A percentile compares a stretch with the other conserved stretches of the same genome.
These are phyloP conservation scores for Porphyrellus cyaneotinctus DNA, from an alignment of 768 basidiomycete species.

Conservation along the genomic window DNA sequence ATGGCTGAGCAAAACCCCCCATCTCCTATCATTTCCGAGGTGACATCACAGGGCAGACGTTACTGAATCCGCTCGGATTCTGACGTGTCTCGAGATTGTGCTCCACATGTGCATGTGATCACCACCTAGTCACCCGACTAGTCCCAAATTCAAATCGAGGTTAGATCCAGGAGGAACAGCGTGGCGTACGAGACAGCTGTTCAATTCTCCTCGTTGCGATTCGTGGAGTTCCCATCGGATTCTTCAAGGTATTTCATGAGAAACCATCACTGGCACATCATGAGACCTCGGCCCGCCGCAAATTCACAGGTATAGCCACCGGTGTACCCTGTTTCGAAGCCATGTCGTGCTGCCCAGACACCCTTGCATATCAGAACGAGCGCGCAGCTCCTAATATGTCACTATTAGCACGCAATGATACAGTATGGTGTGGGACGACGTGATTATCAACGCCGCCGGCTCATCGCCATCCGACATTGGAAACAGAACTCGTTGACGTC, in stretches of 20 bases:
- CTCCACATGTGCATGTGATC: not conserved
- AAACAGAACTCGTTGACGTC: slow-evolving; percentile 68
- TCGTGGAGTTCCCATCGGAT: not conserved
- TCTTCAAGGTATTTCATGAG: not conserved
- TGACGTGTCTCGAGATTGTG: too few relatives aligned
- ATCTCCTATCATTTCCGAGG: not conserved
- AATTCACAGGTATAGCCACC: not conserved
- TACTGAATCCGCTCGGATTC: not conserved
- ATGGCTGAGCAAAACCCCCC: not conserved
- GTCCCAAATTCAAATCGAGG: not conserved
- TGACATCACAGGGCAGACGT: slow-evolving; percentile 1
- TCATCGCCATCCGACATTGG: slow-evolving; percentile 60
- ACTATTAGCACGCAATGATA: slow-evolving; percentile 23
- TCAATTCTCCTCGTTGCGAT: too few relatives aligned
- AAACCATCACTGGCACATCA: not conserved
- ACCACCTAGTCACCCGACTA: not conserved
- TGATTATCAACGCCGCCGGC: slow-evolving; percentile 25
- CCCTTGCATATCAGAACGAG: slow-evolving; percentile 5
- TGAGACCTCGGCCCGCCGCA: not conserved
- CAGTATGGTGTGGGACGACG: slow-evolving; percentile 10
- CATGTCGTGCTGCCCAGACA: not conserved
- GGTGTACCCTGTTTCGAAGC: not conserved
- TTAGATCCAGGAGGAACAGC: not conserved
- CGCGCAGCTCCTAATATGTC: slow-evolving; percentile 5
- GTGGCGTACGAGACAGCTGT: too few relatives aligned